Conservation (phyloP, 768 basidiomycete genomes). For the Leccinum broughii region DNA sequence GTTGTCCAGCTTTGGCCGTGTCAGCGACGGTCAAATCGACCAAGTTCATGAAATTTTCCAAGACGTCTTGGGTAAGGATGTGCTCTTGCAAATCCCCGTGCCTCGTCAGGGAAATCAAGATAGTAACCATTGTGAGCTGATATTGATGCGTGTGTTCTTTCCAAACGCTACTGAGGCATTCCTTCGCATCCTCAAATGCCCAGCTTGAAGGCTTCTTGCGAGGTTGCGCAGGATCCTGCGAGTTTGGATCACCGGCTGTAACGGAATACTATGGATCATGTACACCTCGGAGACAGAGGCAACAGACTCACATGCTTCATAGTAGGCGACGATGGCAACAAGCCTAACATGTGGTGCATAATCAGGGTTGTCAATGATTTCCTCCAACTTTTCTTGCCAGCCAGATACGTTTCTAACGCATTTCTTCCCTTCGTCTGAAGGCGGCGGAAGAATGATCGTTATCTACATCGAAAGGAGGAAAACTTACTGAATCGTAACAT, state of each 20-base stretch:
- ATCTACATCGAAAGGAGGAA: not conserved
- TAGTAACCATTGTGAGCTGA: constrained; percentile 21
- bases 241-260: constrained; percentile 1
- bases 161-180: constrained; percentile 1
- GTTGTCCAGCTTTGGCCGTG: not conserved
- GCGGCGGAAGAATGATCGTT: not conserved
- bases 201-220: not conserved
- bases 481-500: constrained; percentile 5
- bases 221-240: not conserved
- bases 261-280: not conserved
- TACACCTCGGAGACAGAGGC: not conserved
- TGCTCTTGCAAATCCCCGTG: constrained; percentile 11
- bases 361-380: constrained; percentile 4
- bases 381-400: constrained; percentile 12
- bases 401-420: constrained; percentile 11
- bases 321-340: constrained; percentile 24
- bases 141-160: not conserved
- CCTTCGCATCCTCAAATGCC: constrained; percentile 14
- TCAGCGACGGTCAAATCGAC: constrained; percentile 14
- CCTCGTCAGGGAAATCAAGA: constrained; percentile 22
- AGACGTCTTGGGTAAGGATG: constrained; percentile 16
- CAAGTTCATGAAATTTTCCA: constrained; percentile 13
- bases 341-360: constrained; percentile 18
- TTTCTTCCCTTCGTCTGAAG: constrained; percentile 19
- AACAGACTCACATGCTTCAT: constrained; percentile 19